These are phyloP conservation scores for Mallotus japonicus DNA, from an alignment of 441 rosid genomes.

Conservation along the genomic window DNA sequence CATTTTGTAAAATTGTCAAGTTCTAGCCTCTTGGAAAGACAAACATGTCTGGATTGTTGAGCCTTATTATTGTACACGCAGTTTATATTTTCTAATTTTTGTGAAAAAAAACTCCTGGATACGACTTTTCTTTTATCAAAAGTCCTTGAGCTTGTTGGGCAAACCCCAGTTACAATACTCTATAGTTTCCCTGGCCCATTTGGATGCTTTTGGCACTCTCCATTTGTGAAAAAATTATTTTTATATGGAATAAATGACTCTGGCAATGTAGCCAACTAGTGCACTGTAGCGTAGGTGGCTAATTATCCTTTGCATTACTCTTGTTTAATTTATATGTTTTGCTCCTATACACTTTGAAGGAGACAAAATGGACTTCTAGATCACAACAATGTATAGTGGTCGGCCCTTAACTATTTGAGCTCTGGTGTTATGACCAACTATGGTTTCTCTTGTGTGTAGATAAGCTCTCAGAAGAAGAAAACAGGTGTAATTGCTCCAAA, in stretches of 20 bases:
- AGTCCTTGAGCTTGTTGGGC: neutral
- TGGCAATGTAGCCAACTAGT: neutral
- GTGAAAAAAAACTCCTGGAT: neutral
- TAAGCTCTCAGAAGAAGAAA: slow-evolving; percentile 97
- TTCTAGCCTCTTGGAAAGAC: neutral
- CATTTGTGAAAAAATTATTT: neutral
- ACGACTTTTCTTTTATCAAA: neutral
- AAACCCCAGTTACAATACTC: neutral
- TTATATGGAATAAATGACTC: neutral
- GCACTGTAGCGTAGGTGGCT: neutral
- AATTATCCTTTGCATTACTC: neutral
- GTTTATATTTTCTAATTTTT: neutral
- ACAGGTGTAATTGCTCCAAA: slow-evolving; percentile 98
- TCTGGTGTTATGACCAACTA: slow-evolving; percentile 15
- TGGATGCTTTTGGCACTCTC: neutral
- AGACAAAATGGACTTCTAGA: neutral
- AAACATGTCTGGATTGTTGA: neutral
- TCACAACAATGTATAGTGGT: neutral
- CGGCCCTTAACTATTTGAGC: slow-evolving; percentile 14
- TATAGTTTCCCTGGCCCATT: neutral
- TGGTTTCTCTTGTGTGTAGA: slow-evolving; percentile 43
- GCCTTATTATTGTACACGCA: neutral
- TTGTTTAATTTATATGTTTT: neutral
- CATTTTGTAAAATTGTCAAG: neutral
- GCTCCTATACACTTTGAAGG: neutral